Evolutionary conservation across 192 early-diverging fungal genomes (phyloP).

Genomic region (Mortierella antarctica): DNA sequence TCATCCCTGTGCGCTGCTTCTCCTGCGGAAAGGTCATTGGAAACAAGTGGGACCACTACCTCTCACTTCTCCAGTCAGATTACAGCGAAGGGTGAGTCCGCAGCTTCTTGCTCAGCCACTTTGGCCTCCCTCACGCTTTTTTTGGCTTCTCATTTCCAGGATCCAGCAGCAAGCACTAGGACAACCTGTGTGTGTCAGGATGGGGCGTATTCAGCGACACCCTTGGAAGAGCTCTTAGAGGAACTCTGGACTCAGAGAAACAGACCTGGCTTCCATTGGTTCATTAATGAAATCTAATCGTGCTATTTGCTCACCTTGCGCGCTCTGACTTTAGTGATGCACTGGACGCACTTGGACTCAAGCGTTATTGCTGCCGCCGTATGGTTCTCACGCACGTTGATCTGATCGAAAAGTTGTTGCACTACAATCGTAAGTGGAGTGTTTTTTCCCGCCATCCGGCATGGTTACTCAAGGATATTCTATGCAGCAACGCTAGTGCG

Average conservation of each 20-base stretch:
- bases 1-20: slow-evolving; percentile 98
- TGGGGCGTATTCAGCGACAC: neutral
- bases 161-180: neutral
- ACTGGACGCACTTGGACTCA: slow-evolving; percentile 76
- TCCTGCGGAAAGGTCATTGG: slow-evolving; percentile 98
- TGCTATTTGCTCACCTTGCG: neutral
- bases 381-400: slow-evolving; percentile 99
- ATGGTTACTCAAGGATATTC: neutral
- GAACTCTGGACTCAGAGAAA: neutral
- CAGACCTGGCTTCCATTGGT: neutral
- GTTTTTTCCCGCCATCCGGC: neutral
- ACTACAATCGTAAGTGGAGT: slow-evolving; percentile 80
- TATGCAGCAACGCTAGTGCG: no score
- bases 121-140: neutral
- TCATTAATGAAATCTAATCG: neutral
- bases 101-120: neutral
- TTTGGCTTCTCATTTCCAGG: slow-evolving; percentile 6
- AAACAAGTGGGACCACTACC: slow-evolving; percentile 96
- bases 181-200: neutral
- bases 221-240: no score
- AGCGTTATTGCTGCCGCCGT: slow-evolving; percentile 97
- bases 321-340: slow-evolving; percentile 65
- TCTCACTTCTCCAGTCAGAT: slow-evolving; percentile 80
- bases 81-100: slow-evolving; percentile 78
- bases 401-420: slow-evolving; percentile 97